A percentile compares a stretch with the other conserved stretches of the same genome.
These are phyloP conservation scores for Floccularia luteovirens DNA, from an alignment of 768 basidiomycete species.

Conservation along the genomic window DNA sequence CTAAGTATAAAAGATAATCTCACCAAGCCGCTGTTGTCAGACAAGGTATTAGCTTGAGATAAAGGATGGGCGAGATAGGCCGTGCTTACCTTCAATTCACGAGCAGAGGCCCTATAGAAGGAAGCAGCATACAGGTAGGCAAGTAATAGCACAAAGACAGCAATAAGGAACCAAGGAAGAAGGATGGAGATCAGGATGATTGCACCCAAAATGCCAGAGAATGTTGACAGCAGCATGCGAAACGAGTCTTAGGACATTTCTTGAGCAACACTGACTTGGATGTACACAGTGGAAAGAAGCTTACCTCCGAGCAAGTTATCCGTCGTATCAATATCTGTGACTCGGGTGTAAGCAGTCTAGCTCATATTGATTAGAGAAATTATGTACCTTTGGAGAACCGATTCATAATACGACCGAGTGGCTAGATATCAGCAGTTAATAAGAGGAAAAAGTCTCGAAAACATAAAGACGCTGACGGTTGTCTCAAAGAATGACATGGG, in stretches of 20 bases:
- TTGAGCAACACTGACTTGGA: not conserved
- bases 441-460: not conserved
- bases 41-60: slow-evolving; percentile 3
- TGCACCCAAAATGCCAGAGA: slow-evolving; percentile 62
- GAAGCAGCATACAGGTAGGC: slow-evolving; percentile 65
- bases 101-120: slow-evolving; percentile 82
- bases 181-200: slow-evolving; percentile 73
- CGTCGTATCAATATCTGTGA: slow-evolving; percentile 66
- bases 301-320: slow-evolving; percentile 63
- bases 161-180: slow-evolving; percentile 81
- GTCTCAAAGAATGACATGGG: slow-evolving; percentile 92
- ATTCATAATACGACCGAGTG: slow-evolving; percentile 85
- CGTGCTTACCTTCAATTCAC: slow-evolving; percentile 68
- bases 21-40: slow-evolving; percentile 44
- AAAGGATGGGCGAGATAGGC: not conserved
- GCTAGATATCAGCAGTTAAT: slow-evolving; percentile 26
- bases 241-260: slow-evolving; percentile 43
- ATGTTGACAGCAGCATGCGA: slow-evolving; percentile 62
- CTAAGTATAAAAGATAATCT: slow-evolving; percentile 1
- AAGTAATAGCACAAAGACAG: slow-evolving; percentile 48
- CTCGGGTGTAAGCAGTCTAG: not conserved
- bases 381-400: slow-evolving; percentile 71
- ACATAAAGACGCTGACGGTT: slow-evolving; percentile 34
- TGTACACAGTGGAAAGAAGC: slow-evolving; percentile 1
- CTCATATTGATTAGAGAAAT: not conserved